Percentiles rank a stretch among this genome's conserved stretches.
phyloP scores from a whole-genome alignment of 768 basidiomycete species.

The Goffeauzyma gilvescens region DNA sequence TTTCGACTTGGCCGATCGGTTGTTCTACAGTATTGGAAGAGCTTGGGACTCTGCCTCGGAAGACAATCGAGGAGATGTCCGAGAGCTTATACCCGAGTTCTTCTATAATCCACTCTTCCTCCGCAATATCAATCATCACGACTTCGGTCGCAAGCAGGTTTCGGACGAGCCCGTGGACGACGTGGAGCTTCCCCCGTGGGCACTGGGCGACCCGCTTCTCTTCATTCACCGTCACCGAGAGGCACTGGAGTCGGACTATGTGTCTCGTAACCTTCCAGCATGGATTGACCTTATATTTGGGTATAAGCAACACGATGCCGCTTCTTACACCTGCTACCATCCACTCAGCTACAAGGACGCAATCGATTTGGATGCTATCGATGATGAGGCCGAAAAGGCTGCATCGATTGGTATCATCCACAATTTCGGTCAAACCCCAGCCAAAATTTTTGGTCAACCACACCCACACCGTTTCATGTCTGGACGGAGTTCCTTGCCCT shows the following conservation, averaged over 20 bases:
- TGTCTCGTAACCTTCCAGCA: slow-evolving; percentile 59
- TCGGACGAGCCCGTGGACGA: slow-evolving; percentile 46
- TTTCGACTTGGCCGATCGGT: slow-evolving; percentile 59
- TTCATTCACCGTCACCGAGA: slow-evolving; percentile 62
- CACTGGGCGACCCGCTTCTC: slow-evolving; percentile 58
- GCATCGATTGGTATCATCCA: slow-evolving; percentile 90
- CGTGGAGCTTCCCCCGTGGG: slow-evolving; percentile 81
- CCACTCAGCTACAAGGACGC: slow-evolving; percentile 84
- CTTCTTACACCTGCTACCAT: slow-evolving; percentile 68
- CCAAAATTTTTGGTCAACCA: slow-evolving; percentile 52
- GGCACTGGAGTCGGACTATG: slow-evolving; percentile 69
- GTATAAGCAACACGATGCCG: slow-evolving; percentile 45
- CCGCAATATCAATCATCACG: slow-evolving; percentile 21
- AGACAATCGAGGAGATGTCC: slow-evolving; percentile 75
- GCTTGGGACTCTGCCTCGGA: slow-evolving; percentile 67
- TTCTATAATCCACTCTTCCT: slow-evolving; percentile 20
- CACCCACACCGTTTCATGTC: slow-evolving; percentile 58
- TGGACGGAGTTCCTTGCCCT: slow-evolving; percentile 52
- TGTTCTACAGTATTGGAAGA: slow-evolving; percentile 43
- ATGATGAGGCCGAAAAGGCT: slow-evolving; percentile 68
- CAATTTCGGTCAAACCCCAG: slow-evolving; percentile 38
- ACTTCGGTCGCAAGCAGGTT: slow-evolving; percentile 31
- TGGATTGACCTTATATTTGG: slow-evolving; percentile 87
- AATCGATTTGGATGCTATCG: slow-evolving; percentile 70
- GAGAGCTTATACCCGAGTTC: slow-evolving; percentile 66